These are phyloP conservation scores for Eucalyptus cloeziana DNA, from an alignment of 345 rosid genomes.

Conservation along the genomic window DNA sequence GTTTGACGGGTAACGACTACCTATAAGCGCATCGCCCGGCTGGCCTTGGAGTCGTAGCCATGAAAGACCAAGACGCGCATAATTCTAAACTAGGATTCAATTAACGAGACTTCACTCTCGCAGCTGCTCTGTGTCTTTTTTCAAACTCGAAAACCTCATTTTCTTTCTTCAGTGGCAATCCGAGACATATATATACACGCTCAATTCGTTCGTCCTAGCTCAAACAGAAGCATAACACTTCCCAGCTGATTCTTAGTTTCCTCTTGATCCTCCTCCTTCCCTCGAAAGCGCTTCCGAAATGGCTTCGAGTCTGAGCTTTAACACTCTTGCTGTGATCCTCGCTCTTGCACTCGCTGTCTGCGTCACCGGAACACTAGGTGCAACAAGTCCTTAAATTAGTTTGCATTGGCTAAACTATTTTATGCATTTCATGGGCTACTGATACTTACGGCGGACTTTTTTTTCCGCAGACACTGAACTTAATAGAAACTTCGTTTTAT, in stretches of 20 bases:
- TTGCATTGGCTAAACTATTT: not conserved
- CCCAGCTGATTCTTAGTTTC: not conserved
- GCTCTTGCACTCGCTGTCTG: not conserved
- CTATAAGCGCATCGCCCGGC: not conserved
- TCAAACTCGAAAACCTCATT: not conserved
- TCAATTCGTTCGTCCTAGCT: not conserved
- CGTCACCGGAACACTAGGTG: not conserved
- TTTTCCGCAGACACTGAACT: not conserved
- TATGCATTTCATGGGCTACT: not conserved
- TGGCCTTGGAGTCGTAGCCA: not conserved
- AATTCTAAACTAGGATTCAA: not conserved
- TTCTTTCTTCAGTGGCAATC: not conserved
- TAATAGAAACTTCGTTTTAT: not conserved
- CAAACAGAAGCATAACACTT: not conserved
- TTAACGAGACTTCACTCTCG: not conserved
- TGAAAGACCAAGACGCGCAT: not conserved
- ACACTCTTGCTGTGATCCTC: not conserved
- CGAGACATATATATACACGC: not conserved
- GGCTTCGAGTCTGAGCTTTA: not conserved
- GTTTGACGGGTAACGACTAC: not conserved
- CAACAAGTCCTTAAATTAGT: not conserved
- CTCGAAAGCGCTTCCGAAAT: not conserved
- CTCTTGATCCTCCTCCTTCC: not conserved
- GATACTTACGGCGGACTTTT: not conserved
- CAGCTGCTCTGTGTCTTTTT: not conserved